phyloP scores from a whole-genome alignment of 768 basidiomycete species.

The Lentinula raphanica region DNA sequence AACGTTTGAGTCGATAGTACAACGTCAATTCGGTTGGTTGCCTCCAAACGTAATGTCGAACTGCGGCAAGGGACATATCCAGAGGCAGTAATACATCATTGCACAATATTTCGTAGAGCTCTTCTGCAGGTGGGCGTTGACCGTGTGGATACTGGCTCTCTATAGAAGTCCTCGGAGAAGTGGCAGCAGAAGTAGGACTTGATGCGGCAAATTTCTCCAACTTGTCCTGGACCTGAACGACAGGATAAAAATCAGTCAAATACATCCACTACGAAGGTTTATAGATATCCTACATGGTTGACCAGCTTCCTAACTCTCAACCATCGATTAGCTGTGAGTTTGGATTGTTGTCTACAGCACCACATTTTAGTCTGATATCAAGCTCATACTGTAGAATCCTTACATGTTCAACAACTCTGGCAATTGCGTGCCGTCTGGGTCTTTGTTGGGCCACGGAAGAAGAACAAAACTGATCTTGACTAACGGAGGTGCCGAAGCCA shows the following conservation, averaged over 20 bases:
- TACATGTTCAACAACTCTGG: constrained; percentile 86
- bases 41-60: constrained; percentile 87
- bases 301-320: constrained; percentile 83
- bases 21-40: constrained; percentile 67
- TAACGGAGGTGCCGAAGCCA: constrained; percentile 40
- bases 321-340: constrained; percentile 83
- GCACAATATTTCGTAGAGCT: constrained; percentile 83
- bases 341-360: constrained; percentile 65
- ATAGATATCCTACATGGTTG: constrained; percentile 57
- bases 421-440: constrained; percentile 53
- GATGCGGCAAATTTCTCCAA: constrained; percentile 49
- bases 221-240: constrained; percentile 74
- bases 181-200: constrained; percentile 17
- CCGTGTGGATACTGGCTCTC: constrained; percentile 25
- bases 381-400: constrained; percentile 24
- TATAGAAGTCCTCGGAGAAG: constrained; percentile 32
- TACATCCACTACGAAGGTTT: not conserved
- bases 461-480: constrained; percentile 88
- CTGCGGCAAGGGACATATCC: constrained; percentile 85
- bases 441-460: constrained; percentile 64
- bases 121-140: constrained; percentile 44
- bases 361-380: not conserved
- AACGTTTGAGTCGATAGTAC: constrained; percentile 58
- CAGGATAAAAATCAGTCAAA: constrained; percentile 1
- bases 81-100: constrained; percentile 79